Conservation (phyloP, 2,329 filamentous ascomycete genomes). For the Penicillium sp. region DNA sequence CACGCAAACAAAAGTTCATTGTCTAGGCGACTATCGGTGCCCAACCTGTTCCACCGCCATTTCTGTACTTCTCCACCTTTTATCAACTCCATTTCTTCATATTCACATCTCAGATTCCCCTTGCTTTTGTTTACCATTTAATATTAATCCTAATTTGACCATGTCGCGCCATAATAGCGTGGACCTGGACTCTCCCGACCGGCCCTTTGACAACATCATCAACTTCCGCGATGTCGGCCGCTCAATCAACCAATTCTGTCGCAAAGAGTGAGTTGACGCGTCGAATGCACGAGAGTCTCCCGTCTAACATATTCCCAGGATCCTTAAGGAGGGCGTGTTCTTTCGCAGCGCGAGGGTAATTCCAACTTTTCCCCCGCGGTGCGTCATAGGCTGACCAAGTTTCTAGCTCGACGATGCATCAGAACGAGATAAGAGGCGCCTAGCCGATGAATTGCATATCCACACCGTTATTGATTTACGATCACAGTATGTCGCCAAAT, state of each 20-base stretch:
- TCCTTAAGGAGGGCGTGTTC: slow-evolving; percentile 63
- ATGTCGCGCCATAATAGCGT: slow-evolving; percentile 32
- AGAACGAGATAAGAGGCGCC: slow-evolving; percentile 59
- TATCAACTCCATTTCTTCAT: slow-evolving; percentile 10
- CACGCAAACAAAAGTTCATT: slow-evolving; percentile 1
- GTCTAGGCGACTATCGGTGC: slow-evolving; percentile 18
- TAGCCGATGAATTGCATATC: slow-evolving; percentile 64
- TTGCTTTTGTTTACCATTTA: not conserved
- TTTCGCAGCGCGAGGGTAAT: slow-evolving; percentile 69
- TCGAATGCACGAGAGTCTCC: not conserved
- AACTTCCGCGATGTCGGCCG: slow-evolving; percentile 78
- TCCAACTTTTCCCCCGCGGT: slow-evolving; percentile 22
- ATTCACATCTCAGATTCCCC: not conserved
- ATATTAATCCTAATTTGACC: slow-evolving; percentile 4
- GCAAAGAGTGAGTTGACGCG: slow-evolving; percentile 51
- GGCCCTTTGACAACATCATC: slow-evolving; percentile 59
- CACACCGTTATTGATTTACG: slow-evolving; percentile 77
- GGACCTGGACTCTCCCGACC: slow-evolving; percentile 36
- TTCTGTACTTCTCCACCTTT: slow-evolving; percentile 13
- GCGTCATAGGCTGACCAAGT: not conserved
- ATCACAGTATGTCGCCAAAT: slow-evolving; percentile 60
- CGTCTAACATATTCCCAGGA: slow-evolving; percentile 25
- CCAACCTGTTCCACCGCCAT: slow-evolving; percentile 26
- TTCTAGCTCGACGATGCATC: slow-evolving; percentile 68
- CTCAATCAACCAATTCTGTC: slow-evolving; percentile 63